These are phyloP conservation scores for Yarrowia sp. DNA, from an alignment of 805 yeast genomes.

Conservation along the genomic window DNA sequence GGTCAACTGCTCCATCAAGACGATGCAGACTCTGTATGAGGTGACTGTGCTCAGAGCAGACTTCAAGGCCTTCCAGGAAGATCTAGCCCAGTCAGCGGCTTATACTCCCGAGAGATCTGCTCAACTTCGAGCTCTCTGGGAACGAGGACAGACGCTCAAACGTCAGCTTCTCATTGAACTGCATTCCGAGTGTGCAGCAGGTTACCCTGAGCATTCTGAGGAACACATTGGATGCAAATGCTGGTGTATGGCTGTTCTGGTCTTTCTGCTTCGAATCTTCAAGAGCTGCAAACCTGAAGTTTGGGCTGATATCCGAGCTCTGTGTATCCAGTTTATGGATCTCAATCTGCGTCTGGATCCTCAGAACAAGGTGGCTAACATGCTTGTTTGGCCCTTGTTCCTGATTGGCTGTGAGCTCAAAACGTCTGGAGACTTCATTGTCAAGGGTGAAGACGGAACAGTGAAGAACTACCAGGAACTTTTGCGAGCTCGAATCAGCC, in stretches of 20 bases:
- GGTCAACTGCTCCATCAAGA: conserved; percentile 32
- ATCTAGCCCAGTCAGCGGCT: conserved; percentile 4
- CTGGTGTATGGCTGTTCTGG: conserved; percentile 30
- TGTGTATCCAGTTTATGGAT: conserved; percentile 30
- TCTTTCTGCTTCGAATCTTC: conserved; percentile 35
- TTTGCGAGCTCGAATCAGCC: background rate
- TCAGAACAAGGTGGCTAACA: conserved; percentile 30
- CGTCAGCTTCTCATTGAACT: conserved; percentile 14
- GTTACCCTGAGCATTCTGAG: conserved; percentile 27
- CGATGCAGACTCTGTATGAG: conserved; percentile 27
- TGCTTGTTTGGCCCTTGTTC: conserved; percentile 32
- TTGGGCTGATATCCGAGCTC: conserved; percentile 32
- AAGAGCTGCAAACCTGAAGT: conserved; percentile 37
- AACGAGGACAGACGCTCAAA: conserved; percentile 22
- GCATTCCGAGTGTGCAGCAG: conserved; percentile 14
- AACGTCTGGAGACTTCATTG: conserved; percentile 8
- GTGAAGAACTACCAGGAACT: conserved; percentile 26
- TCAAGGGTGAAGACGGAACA: background rate
- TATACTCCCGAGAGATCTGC: conserved; percentile 19
- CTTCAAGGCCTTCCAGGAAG: conserved; percentile 36
- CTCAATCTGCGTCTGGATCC: conserved; percentile 23
- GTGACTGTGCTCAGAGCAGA: conserved; percentile 17
- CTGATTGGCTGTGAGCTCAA: conserved; percentile 30
- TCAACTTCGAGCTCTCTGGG: conserved; percentile 22
- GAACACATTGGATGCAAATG: conserved; percentile 37